Conservation (phyloP, 352 stramenopile species). For the Globisporangium canariense region DNA sequence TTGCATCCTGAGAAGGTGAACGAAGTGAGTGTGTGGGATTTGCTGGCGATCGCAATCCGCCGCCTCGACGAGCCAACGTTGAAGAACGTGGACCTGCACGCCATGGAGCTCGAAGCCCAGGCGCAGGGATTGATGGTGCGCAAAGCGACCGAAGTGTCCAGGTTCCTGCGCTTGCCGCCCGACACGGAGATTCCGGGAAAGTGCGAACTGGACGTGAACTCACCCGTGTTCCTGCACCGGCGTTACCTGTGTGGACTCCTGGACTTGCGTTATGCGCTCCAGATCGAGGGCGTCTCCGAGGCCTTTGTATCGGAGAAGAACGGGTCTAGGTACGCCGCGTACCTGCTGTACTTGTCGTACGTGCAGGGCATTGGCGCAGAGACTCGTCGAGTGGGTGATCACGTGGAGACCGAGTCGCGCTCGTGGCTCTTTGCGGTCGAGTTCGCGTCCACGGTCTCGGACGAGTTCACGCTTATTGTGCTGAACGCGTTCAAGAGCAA, state of each 20-base stretch:
- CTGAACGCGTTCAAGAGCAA: conserved; percentile 69
- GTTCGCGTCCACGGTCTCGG: conserved; percentile 79
- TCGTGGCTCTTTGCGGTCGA: conserved; percentile 82
- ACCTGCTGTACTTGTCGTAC: conserved; percentile 72
- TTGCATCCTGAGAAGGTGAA: conserved; percentile 30
- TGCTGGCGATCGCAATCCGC: conserved; percentile 65
- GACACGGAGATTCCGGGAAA: conserved; percentile 58
- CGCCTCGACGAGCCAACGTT: conserved; percentile 34
- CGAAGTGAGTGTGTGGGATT: conserved; percentile 58
- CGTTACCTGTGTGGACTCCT: conserved; percentile 95
- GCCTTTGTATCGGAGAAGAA: conserved; percentile 82
- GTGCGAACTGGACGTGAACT: conserved; percentile 79
- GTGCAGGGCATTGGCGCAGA: conserved; percentile 75
- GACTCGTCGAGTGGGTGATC: conserved; percentile 54
- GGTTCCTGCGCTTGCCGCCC: conserved; percentile 48
- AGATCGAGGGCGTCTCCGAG: conserved; percentile 94
- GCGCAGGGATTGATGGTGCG: conserved; percentile 36
- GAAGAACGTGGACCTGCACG: conserved; percentile 42
- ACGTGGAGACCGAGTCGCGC: conserved; percentile 75
- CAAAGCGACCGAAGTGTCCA: conserved; percentile 31
- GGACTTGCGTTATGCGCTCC: conserved; percentile 97
- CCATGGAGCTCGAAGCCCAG: conserved; percentile 42
- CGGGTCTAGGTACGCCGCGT: conserved; percentile 47
- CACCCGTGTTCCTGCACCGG: conserved; percentile 90
- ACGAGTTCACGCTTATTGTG: conserved; percentile 78